These are phyloP conservation scores for Ilyonectria robusta DNA, from an alignment of 2,329 filamentous ascomycete species.

Conservation along the genomic window DNA sequence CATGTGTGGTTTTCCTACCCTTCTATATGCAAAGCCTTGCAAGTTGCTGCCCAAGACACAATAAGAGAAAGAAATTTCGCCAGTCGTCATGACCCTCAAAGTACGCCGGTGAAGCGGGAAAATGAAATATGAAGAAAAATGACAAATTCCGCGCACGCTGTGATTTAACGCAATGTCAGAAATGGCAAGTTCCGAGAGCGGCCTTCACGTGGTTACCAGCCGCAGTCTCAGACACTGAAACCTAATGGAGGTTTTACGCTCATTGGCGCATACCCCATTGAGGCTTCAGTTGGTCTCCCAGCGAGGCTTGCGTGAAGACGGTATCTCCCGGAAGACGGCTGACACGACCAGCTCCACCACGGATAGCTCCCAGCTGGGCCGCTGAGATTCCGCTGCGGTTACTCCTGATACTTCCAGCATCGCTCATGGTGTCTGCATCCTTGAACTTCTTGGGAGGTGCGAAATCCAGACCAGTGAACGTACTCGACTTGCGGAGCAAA, in stretches of 20 bases:
- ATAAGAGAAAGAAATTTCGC: conserved; percentile 44
- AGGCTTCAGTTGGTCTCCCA: conserved; percentile 73
- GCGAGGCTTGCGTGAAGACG: conserved; percentile 81
- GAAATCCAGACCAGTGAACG: conserved; percentile 86
- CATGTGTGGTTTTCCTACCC: conserved; percentile 48
- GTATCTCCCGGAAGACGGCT: conserved; percentile 86
- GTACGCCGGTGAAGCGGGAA: conserved; percentile 48
- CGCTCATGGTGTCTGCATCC: conserved; percentile 72
- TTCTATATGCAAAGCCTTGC: conserved; percentile 54
- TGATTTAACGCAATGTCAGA: conserved; percentile 47
- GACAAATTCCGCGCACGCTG: conserved; percentile 47
- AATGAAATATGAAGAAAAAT: conserved; percentile 40
- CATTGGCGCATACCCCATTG: conserved; percentile 69
- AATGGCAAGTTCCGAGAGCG: conserved; percentile 38
- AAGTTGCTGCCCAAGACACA: conserved; percentile 42
- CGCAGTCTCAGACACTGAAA: conserved; percentile 18
- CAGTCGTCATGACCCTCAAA: conserved; percentile 51
- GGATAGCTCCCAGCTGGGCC: conserved; percentile 78
- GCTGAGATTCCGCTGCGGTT: conserved; percentile 82
- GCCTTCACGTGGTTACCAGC: conserved; percentile 23
- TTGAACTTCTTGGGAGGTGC: conserved; percentile 83
- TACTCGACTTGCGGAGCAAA: conserved; percentile 80
- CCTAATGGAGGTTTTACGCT: conserved; percentile 32
- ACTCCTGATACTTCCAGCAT: conserved; percentile 75
- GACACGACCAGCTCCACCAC: conserved; percentile 87